Base-by-base conservation (phyloP, 2,329 filamentous ascomycete genomes). In the Xylariaceae sp. region DNA sequence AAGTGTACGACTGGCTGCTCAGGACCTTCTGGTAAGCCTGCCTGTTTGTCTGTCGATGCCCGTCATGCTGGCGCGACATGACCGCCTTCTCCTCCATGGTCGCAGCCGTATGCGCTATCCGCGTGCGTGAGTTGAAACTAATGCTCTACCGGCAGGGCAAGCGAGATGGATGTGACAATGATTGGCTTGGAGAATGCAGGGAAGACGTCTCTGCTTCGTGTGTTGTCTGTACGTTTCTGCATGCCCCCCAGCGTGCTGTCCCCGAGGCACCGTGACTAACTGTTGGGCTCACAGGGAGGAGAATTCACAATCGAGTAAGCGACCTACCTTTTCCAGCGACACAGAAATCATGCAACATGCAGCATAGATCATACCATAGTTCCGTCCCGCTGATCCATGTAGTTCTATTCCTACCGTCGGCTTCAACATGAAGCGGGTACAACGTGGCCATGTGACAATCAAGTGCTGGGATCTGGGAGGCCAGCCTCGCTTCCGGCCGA, bases 111-210 rank as follows among this genome's bases (percentile, higher is more conserved):
- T 61, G 59, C 62, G 59, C 53, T 45, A 44, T 49, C 37, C 49
- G 58, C 52, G 54, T 49, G 9, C 39, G 42, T 47, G 37, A 51
- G 35, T 37, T 13, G 50, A 48, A 45, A 59, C 56, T 63, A 50
- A 65, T 67, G 60, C 66, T 65, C 64, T 57, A 45, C 42, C 55
- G 59, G 63, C 66, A 97, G 93, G 94, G 92, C 93, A 68, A 96
- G 92, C 67, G 94, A 99, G 80, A 97, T 99, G 92, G 94, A 99
- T 78, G 93, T 99, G 73, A 97, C 94, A 68, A 96, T 99, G 88
- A 93, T 99, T 74, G 94, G 94, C 23, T 80, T 99, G 73, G 94
- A 99, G 74, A 97, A 97, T 78, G 94, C 94, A 61, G 94, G 94
- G 72, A 99, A 99, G 80, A 97, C 94, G 45, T 97, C 93, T 63